These are phyloP conservation scores for Lophium mytilinum DNA, from an alignment of 495 filamentous ascomycete species.

Conservation along the genomic window DNA sequence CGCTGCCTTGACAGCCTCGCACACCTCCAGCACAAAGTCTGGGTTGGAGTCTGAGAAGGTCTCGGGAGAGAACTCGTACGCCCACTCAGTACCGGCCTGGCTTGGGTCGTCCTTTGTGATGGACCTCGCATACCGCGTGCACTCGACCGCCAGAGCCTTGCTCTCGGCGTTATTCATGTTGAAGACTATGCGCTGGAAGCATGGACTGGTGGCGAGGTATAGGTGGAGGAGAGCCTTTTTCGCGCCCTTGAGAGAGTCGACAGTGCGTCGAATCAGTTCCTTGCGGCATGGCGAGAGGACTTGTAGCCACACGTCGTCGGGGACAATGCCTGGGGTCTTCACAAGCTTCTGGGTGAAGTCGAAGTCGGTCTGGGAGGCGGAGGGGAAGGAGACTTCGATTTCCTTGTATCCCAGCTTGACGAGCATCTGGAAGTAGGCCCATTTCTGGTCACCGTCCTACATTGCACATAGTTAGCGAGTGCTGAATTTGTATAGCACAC, in stretches of 20 bases:
- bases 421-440: constrained; percentile 89
- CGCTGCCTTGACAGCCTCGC: constrained; percentile 90
- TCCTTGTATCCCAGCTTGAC: constrained; percentile 93
- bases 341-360: constrained; percentile 87
- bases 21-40: constrained; percentile 76
- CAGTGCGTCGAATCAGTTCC: constrained; percentile 84
- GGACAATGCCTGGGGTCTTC: constrained; percentile 75
- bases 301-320: constrained; percentile 92
- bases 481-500: neutral
- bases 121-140: constrained; percentile 75
- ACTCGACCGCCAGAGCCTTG: constrained; percentile 75
- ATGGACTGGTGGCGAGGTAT: constrained; percentile 90
- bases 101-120: constrained; percentile 92
- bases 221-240: constrained; percentile 97
- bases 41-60: constrained; percentile 88
- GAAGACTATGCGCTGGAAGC: constrained; percentile 86
- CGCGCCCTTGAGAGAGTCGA: constrained; percentile 78
- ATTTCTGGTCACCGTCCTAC: constrained; percentile 90
- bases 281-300: constrained; percentile 89
- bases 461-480: neutral
- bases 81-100: constrained; percentile 73
- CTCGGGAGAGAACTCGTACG: constrained; percentile 93
- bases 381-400: constrained; percentile 95
- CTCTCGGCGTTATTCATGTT: constrained; percentile 75
- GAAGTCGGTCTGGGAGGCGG: constrained; percentile 88